Conservation (phyloP, 441 rosid species). For the Jatropha multifida region DNA sequence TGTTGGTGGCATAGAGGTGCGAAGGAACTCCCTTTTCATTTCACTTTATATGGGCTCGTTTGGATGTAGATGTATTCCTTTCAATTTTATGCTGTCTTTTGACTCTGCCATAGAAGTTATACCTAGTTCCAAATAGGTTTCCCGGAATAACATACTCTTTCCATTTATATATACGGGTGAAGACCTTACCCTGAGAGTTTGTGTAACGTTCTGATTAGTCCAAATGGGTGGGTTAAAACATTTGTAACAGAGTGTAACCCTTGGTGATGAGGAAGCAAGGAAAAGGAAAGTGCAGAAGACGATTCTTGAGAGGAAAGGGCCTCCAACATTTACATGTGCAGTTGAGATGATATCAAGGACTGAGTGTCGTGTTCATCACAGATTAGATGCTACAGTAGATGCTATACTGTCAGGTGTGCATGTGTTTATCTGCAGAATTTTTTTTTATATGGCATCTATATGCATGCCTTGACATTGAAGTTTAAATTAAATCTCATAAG, state of each 20-base stretch:
- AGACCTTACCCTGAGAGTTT: neutral
- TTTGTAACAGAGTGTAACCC: constrained; percentile 79
- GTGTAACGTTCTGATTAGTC: neutral
- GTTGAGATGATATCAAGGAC: constrained; percentile 85
- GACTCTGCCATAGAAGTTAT: constrained; percentile 5
- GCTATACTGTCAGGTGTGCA: constrained; percentile 75
- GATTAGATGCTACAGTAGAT: constrained; percentile 86
- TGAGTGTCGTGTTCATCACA: constrained; percentile 79
- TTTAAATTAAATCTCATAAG: constrained; percentile 1
- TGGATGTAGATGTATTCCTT: neutral
- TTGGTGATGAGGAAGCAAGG: constrained; percentile 92
- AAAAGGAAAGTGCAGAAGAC: constrained; percentile 95
- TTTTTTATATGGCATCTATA: neutral
- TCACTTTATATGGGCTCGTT: constrained; percentile 12
- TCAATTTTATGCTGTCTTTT: constrained; percentile 8
- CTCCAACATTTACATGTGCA: constrained; percentile 84
- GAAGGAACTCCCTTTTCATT: constrained; percentile 12
- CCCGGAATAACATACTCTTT: neutral
- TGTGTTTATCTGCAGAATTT: neutral
- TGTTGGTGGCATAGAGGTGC: constrained; percentile 93
- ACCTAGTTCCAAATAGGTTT: neutral
- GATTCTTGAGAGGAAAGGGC: constrained; percentile 92
- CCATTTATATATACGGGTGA: neutral
- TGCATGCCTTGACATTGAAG: constrained; percentile 2
- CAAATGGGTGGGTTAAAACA: constrained; percentile 16